These are phyloP conservation scores for Phialemonium atrogriseum DNA, from an alignment of 2,329 filamentous ascomycete genomes.

Conservation along the genomic window DNA sequence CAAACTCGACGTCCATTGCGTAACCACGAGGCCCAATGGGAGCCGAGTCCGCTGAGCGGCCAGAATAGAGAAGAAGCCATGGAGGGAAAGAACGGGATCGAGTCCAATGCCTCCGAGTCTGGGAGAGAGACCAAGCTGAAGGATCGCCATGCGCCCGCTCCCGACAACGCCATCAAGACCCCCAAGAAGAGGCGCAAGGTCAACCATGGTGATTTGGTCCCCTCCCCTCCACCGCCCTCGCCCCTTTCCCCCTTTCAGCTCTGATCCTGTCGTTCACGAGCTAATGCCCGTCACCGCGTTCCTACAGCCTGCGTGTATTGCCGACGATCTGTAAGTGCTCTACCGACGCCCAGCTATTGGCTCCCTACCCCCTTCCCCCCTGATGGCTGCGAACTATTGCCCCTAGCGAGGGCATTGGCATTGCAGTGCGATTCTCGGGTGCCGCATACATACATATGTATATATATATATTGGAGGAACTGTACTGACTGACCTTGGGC, in stretches of 20 bases:
- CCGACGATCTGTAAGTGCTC: constrained; percentile 74
- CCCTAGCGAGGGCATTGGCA: constrained; percentile 7
- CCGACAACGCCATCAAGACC: constrained; percentile 39
- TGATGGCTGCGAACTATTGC: constrained; percentile 8
- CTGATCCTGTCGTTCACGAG: constrained; percentile 16
- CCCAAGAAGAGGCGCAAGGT: constrained; percentile 84
- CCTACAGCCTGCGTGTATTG: constrained; percentile 78
- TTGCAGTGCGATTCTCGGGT: constrained; percentile 3
- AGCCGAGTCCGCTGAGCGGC: constrained; percentile 26
- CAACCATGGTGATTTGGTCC: constrained; percentile 61
- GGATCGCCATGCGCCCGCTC: constrained; percentile 20
- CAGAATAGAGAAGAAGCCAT: constrained; percentile 19
- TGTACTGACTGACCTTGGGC: constrained; percentile 36
- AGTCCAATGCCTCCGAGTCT: constrained; percentile 30
- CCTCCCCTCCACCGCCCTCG: constrained; percentile 12
- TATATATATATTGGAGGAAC: constrained; percentile 15
- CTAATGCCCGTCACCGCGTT: constrained; percentile 26
- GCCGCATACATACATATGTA: constrained; percentile 2
- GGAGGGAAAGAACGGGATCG: constrained; percentile 25
- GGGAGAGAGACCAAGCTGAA: constrained; percentile 28
- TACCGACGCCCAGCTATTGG: constrained; percentile 13
- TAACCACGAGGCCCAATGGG: constrained; percentile 37
- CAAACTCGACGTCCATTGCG: constrained; percentile 33
- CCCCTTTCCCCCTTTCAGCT: constrained; percentile 12
- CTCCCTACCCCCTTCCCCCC: constrained; percentile 10